Percentiles rank a stretch among this genome's conserved stretches.
Evolutionary conservation across 441 rosid species (phyloP).

Genomic region (Mallotus japonicus): DNA sequence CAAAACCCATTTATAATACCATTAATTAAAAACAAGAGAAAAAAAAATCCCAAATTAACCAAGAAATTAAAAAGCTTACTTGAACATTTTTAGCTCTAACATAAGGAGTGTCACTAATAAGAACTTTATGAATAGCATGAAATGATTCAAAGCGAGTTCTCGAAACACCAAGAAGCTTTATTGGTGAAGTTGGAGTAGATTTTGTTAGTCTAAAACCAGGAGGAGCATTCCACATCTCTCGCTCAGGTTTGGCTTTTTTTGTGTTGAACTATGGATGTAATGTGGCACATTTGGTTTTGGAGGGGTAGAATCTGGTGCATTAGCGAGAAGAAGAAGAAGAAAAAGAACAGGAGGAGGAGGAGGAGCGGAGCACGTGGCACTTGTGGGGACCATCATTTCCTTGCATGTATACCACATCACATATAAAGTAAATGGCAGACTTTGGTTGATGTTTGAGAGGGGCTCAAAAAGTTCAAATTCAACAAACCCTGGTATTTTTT

Average conservation of each 20-base stretch:
- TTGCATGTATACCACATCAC: no score
- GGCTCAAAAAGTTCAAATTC: no score
- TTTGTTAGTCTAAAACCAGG: conserved; percentile 83
- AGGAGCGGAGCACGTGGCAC: no score
- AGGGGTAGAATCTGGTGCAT: no score
- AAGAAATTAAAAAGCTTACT: conserved; percentile 31
- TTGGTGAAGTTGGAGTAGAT: conserved; percentile 91
- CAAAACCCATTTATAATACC: conserved; percentile 16
- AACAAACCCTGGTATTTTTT: no score
- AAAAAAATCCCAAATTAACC: conserved; percentile 11
- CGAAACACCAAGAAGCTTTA: conserved; percentile 64
- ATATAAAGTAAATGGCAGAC: no score
- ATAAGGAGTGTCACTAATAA: conserved; percentile 83
- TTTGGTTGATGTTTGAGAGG: no score
- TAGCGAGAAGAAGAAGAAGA: no score
- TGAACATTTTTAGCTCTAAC: conserved; percentile 90
- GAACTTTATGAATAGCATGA: conserved; percentile 82
- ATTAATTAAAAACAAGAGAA: not conserved
- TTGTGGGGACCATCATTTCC: no score
- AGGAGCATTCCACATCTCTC: conserved; percentile 75
- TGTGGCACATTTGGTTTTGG: conserved; percentile 4
- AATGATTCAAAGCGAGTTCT: conserved; percentile 84
- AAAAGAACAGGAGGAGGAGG: no score
- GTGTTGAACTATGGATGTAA: not conserved
- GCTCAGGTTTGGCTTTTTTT: conserved; percentile 18